A percentile compares a stretch with the other conserved stretches of the same genome.
These are phyloP conservation scores for Baudoinia panamericana DNA, from an alignment of 495 filamentous ascomycete species.

Conservation along the genomic window DNA sequence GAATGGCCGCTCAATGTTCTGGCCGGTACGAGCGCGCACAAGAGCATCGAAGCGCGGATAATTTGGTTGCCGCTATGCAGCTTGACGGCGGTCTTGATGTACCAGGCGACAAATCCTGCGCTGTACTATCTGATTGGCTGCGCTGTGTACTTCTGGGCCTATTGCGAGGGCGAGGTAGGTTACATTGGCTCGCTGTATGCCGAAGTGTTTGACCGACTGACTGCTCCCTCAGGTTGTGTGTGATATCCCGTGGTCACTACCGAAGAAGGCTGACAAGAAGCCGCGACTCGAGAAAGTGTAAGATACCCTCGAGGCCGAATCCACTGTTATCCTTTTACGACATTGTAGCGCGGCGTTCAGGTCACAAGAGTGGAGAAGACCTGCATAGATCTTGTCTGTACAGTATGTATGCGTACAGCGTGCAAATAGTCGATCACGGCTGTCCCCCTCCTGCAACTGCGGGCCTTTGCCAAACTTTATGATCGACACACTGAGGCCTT, in stretches of 20 bases:
- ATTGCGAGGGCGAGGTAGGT: slow-evolving; percentile 88
- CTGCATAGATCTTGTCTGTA: no score
- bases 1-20: slow-evolving; percentile 72
- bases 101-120: slow-evolving; percentile 84
- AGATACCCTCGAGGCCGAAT: no score
- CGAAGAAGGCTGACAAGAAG: slow-evolving; percentile 19
- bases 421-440: no score
- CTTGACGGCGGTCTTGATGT: slow-evolving; percentile 63
- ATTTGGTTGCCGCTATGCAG: slow-evolving; percentile 69
- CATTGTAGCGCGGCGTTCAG: no score
- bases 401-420: no score
- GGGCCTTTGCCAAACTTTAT: no score
- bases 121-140: slow-evolving; percentile 86
- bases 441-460: no score
- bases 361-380: no score
- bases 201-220: background rate
- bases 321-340: no score
- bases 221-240: slow-evolving; percentile 28
- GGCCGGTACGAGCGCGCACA: slow-evolving; percentile 58
- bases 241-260: slow-evolving; percentile 42
- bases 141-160: slow-evolving; percentile 89
- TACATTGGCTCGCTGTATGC: background rate
- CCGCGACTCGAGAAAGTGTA: slow-evolving; percentile 2
- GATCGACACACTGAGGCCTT: no score
- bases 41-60: slow-evolving; percentile 75